These are phyloP conservation scores for Xenoacremonium recifei DNA, from an alignment of 2,329 filamentous ascomycete genomes.

Conservation along the genomic window DNA sequence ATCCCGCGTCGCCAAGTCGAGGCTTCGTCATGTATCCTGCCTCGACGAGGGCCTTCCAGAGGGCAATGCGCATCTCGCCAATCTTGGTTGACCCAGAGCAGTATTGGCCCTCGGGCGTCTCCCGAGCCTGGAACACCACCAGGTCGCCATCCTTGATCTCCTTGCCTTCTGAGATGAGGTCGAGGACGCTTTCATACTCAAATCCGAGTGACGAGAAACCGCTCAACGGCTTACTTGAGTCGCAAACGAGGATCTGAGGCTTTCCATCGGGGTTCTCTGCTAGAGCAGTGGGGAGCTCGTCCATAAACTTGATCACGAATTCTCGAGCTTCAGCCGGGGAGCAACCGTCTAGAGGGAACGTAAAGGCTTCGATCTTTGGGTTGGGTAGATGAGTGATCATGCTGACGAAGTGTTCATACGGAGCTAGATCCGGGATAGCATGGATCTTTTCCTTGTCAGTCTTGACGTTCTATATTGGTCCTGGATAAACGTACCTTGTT, in stretches of 20 bases:
- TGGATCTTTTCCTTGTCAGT: constrained; percentile 51
- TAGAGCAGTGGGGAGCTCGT: constrained; percentile 58
- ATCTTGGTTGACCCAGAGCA: constrained; percentile 63
- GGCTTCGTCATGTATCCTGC: constrained; percentile 51
- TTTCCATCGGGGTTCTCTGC: constrained; percentile 71
- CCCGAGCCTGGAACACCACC: constrained; percentile 77
- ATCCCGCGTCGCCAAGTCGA: constrained; percentile 31
- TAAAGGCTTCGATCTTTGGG: constrained; percentile 74
- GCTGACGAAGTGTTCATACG: constrained; percentile 61
- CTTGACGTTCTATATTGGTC: too few relatives aligned
- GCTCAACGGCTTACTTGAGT: constrained; percentile 69
- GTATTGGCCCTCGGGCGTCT: constrained; percentile 56
- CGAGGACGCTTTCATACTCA: constrained; percentile 58
- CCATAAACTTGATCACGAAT: constrained; percentile 71
- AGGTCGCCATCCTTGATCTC: constrained; percentile 65
- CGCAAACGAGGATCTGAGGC: constrained; percentile 75
- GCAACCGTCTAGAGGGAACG: constrained; percentile 57
- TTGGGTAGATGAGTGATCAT: constrained; percentile 71
- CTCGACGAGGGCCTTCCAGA: constrained; percentile 70
- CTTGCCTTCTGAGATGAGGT: constrained; percentile 35
- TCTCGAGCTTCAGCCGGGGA: constrained; percentile 52
- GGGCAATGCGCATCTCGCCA: constrained; percentile 68
- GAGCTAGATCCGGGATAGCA: constrained; percentile 57
- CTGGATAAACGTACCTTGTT: constrained; percentile 59
- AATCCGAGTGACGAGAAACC: constrained; percentile 75